Evolutionary conservation across 1,284 basidiomycete species (phyloP).

Genomic region (Melampsora americana): DNA sequence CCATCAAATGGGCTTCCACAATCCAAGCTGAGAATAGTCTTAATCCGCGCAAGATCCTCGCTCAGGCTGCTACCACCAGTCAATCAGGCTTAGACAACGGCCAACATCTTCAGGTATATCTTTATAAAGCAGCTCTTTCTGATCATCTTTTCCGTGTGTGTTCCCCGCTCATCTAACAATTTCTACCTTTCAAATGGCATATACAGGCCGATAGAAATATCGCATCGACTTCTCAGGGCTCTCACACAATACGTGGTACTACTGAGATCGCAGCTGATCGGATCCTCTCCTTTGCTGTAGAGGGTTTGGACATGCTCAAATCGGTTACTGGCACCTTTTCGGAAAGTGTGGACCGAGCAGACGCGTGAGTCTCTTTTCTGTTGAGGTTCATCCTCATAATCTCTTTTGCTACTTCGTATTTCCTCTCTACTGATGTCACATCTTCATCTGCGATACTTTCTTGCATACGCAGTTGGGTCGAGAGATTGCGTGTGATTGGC

Average conservation of each 20-base stretch:
- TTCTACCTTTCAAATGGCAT: constrained; percentile 48
- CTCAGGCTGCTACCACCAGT: background rate
- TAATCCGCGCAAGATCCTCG: background rate
- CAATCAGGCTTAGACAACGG: background rate
- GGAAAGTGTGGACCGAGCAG: constrained; percentile 80
- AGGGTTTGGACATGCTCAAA: constrained; percentile 84
- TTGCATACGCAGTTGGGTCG: constrained; percentile 21
- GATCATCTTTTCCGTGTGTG: constrained; percentile 44
- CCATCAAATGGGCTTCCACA: constrained; percentile 69
- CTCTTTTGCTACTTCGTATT: background rate
- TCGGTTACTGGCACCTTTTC: constrained; percentile 79
- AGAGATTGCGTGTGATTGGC: constrained; percentile 35
- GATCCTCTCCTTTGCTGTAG: constrained; percentile 77
- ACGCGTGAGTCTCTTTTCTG: constrained; percentile 64
- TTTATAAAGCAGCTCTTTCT: constrained; percentile 41
- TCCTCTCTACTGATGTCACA: too few species aligned
- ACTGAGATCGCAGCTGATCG: constrained; percentile 69
- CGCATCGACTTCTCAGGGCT: constrained; percentile 43
- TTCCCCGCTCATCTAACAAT: background rate
- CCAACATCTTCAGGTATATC: constrained; percentile 44
- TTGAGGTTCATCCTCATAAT: background rate
- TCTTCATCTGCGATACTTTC: too few species aligned
- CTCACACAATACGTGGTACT: constrained; percentile 55
- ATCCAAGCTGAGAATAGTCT: constrained; percentile 14
- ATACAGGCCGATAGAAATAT: constrained; percentile 17